Conservation (phyloP, 2,329 filamentous ascomycete species). For the Westerdykella aurantiaca region DNA sequence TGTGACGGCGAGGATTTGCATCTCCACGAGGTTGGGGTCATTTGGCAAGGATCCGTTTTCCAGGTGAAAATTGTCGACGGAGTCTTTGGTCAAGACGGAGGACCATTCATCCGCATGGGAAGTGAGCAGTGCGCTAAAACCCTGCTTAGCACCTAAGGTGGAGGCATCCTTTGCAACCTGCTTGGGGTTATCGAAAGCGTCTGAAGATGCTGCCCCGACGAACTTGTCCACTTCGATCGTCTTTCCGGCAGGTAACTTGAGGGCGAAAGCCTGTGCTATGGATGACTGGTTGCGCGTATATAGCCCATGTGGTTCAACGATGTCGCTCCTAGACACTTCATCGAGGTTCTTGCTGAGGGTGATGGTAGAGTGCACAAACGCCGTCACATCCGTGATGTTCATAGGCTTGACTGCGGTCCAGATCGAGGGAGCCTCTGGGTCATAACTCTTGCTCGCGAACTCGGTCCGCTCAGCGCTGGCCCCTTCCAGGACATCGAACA, state of each 20-base stretch:
- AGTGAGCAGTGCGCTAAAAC: slow-evolving; percentile 51
- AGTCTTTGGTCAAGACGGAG: slow-evolving; percentile 53
- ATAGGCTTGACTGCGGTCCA: slow-evolving; percentile 60
- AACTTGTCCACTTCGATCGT: slow-evolving; percentile 58
- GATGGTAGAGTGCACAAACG: slow-evolving; percentile 52
- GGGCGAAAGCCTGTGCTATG: slow-evolving; percentile 55
- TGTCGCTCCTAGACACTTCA: slow-evolving; percentile 42
- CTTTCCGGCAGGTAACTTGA: slow-evolving; percentile 50
- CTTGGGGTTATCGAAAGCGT: slow-evolving; percentile 58
- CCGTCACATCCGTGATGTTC: slow-evolving; percentile 58
- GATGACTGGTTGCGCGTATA: slow-evolving; percentile 51
- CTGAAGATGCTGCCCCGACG: slow-evolving; percentile 62
- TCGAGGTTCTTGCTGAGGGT: slow-evolving; percentile 40
- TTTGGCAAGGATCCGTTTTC: slow-evolving; percentile 53
- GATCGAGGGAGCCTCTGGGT: slow-evolving; percentile 49
- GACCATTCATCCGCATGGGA: slow-evolving; percentile 60
- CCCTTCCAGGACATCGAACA: slow-evolving; percentile 64
- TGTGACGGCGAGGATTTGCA: slow-evolving; percentile 51
- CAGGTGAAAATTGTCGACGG: slow-evolving; percentile 58
- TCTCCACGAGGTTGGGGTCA: slow-evolving; percentile 52
- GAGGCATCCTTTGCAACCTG: slow-evolving; percentile 52
- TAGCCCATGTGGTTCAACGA: too few relatives aligned
- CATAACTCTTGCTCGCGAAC: slow-evolving; percentile 52
- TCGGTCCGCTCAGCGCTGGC: slow-evolving; percentile 60
- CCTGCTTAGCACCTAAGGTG: slow-evolving; percentile 44